These are phyloP conservation scores for Cladosporium sp. DNA, from an alignment of 2,329 filamentous ascomycete genomes.

Conservation along the genomic window DNA sequence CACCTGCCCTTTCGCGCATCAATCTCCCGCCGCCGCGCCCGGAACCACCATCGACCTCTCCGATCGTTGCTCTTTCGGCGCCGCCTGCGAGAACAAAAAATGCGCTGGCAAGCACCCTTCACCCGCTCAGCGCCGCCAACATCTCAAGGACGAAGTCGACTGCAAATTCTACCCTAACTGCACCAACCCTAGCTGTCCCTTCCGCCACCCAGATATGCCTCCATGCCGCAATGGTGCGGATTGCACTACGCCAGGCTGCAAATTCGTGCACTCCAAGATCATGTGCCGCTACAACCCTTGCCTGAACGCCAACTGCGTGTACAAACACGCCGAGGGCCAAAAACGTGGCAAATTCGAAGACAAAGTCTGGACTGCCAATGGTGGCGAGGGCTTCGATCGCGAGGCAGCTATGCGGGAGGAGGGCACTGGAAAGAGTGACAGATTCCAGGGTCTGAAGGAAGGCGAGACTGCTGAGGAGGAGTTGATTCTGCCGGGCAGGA, in stretches of 20 bases:
- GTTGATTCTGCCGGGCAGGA: slow-evolving; percentile 30
- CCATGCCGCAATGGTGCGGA: slow-evolving; percentile 87
- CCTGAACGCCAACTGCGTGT: slow-evolving; percentile 80
- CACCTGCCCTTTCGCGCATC: slow-evolving; percentile 89
- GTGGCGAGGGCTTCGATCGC: slow-evolving; percentile 27
- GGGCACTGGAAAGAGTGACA: slow-evolving; percentile 18
- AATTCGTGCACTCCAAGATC: slow-evolving; percentile 80
- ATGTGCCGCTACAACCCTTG: slow-evolving; percentile 91
- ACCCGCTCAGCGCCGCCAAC: slow-evolving; percentile 71
- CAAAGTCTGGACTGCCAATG: slow-evolving; percentile 80
- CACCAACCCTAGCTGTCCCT: slow-evolving; percentile 80
- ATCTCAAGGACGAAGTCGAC: slow-evolving; percentile 73
- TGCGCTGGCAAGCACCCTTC: slow-evolving; percentile 90
- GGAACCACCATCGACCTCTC: slow-evolving; percentile 72
- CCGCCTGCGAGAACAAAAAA: slow-evolving; percentile 92
- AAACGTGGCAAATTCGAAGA: slow-evolving; percentile 74
- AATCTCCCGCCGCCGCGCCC: slow-evolving; percentile 82
- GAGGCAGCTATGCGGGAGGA: slow-evolving; percentile 12
- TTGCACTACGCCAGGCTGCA: slow-evolving; percentile 76
- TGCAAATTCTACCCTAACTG: slow-evolving; percentile 93
- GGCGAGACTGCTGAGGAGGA: slow-evolving; percentile 28
- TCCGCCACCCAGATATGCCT: slow-evolving; percentile 82
- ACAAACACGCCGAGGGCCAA: slow-evolving; percentile 88
- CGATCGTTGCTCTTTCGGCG: slow-evolving; percentile 79
- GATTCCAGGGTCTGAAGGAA: slow-evolving; percentile 24